These are phyloP conservation scores for Prunus kanzakura DNA, from an alignment of 306 rosid genomes.

Conservation along the genomic window DNA sequence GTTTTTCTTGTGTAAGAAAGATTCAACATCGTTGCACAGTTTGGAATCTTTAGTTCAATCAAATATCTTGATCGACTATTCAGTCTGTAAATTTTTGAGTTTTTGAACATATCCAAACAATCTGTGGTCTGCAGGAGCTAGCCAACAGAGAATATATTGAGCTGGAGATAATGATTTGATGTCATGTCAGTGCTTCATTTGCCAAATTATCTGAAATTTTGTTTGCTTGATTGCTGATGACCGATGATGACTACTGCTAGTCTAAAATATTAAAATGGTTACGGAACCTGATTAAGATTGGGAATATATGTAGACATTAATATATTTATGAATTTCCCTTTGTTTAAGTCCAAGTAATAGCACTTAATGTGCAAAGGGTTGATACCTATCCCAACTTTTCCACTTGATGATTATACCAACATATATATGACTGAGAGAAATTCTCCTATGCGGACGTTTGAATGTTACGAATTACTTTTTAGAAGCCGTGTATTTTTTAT, in stretches of 20 bases:
- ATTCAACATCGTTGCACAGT: background rate
- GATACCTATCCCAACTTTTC: background rate
- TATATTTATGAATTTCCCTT: background rate
- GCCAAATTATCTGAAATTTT: background rate
- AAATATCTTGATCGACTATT: no score
- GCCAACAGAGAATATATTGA: background rate
- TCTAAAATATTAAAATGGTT: background rate
- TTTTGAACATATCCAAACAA: no score
- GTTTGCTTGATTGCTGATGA: background rate
- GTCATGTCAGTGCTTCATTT: background rate
- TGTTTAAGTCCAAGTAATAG: background rate
- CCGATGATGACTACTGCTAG: background rate
- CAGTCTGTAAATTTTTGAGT: no score
- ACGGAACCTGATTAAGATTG: conserved; percentile 11
- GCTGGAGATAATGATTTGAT: background rate
- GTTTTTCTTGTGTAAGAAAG: background rate
- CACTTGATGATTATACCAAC: background rate
- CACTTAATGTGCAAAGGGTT: background rate
- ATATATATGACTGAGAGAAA: background rate
- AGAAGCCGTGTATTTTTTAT: no score
- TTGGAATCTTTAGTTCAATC: background rate
- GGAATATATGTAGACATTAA: background rate
- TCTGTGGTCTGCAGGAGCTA: no score
- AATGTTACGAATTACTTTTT: no score
- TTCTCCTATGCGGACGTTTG: no score